Conservation (phyloP, 345 rosid genomes). For the Cardiospermum halicacabum region DNA sequence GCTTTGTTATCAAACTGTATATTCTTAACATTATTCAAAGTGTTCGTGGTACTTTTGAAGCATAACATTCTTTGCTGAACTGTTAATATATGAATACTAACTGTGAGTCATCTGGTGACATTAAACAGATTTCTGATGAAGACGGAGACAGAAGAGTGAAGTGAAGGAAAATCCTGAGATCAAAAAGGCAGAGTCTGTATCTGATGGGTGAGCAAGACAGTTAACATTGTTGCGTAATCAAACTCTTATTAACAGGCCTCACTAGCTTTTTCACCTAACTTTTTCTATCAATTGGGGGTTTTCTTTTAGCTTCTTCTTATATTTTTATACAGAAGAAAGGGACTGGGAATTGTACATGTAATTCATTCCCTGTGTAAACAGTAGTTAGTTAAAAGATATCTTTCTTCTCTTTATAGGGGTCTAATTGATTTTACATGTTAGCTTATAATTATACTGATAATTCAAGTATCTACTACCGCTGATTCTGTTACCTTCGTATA, state of each 20-base stretch:
- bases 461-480: neutral
- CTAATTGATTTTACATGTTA: slow-evolving; percentile 2
- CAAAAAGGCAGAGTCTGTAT: neutral
- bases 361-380: neutral
- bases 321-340: neutral
- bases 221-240: neutral
- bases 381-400: neutral
- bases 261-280: slow-evolving; percentile 13
- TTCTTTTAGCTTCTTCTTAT: neutral
- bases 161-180: slow-evolving; percentile 3
- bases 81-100: neutral
- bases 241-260: neutral
- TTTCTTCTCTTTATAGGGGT: neutral
- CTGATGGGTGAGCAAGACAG: slow-evolving; percentile 7
- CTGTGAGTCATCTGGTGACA: neutral
- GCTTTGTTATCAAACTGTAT: too few species aligned
- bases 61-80: neutral
- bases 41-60: neutral
- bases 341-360: slow-evolving; percentile 9
- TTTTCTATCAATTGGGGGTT: slow-evolving; percentile 1
- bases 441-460: neutral
- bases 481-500: too few species aligned
- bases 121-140: slow-evolving; percentile 23
- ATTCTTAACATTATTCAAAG: too few species aligned
- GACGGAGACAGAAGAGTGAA: slow-evolving; percentile 16